Evolutionary conservation across 495 filamentous ascomycete species (phyloP).

Genomic region (Extremus antarcticus): DNA sequence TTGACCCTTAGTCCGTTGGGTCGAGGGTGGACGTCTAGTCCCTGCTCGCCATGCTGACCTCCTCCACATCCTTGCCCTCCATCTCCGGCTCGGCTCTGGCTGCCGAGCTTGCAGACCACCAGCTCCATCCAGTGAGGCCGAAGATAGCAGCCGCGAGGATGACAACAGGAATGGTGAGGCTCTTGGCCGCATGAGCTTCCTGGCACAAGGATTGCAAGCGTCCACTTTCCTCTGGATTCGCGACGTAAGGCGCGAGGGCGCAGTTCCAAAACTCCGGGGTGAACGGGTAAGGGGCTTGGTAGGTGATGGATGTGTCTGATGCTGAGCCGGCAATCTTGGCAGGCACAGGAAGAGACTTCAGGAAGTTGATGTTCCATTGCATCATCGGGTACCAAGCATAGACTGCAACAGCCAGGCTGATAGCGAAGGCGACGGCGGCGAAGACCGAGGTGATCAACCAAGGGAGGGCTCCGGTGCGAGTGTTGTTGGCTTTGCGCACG

Average conservation of each 20-base stretch:
- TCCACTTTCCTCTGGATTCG: not conserved
- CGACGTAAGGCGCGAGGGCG: not conserved
- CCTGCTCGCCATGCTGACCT: not conserved
- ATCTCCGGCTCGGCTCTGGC: not conserved
- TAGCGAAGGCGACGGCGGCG: not conserved
- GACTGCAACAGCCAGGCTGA: not conserved
- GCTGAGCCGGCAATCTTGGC: not conserved
- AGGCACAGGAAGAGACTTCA: not conserved
- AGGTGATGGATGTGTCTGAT: not conserved
- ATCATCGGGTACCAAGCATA: not conserved
- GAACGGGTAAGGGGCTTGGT: not conserved
- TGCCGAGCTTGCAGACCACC: not conserved
- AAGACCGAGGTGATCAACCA: not conserved
- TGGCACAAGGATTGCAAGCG: not conserved
- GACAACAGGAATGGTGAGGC: not conserved
- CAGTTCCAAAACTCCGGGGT: not conserved
- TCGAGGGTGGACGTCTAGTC: too few relatives aligned
- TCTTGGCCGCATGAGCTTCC: not conserved
- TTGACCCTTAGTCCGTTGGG: too few relatives aligned
- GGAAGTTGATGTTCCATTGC: not conserved
- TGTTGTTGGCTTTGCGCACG: not conserved
- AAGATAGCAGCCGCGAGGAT: not conserved
- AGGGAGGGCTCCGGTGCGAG: not conserved
- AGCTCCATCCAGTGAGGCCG: not conserved
- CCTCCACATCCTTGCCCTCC: not conserved